Base-by-base conservation (phyloP, 306 rosid species). In the Cicer yamashitae region DNA sequence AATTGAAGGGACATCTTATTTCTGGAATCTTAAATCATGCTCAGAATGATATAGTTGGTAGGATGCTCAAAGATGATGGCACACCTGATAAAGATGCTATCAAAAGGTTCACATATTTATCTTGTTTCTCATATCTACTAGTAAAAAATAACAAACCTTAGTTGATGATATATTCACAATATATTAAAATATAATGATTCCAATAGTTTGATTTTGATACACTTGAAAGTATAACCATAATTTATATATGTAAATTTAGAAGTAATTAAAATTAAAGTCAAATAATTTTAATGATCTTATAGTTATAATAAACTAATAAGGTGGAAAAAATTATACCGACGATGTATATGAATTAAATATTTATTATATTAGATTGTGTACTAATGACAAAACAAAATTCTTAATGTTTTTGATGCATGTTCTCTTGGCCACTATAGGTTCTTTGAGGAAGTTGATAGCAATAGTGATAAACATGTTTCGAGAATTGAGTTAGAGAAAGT, bases 21-120 rank as follows among this genome's bases (percentile, higher is more conserved):
- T 83, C 84, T 39, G 82, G 61, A 75, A 74, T 85, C 50, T 67
- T 85, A 54, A 79, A 5, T 30, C 84, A 82, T 85, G 80, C 67
- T 71, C 82, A 85, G 17, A 75, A 46, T 57, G 82, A 82, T 53
- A 73, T 75, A 70, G 82, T 75, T 74, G 86, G 82, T 10, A 47
- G 12, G 67, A 44, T 85, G 46, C 65, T 15, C 48, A 15, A 45
- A 0, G 86, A 75, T 44, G 82, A 85, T 30, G 89, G 86, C 34
- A 82, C 78, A 45, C 76, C 82, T 1, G 82, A 85, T 70, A 67
- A 44, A 83, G 2, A 10, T 18, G 77, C 80, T 41, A 79, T 85
- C 30, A 79, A 39, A 79, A 85, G 84, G 86, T 85, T 13, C 8
- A 18, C 66, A 71, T 70, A 8, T 81, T 52, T 48, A 47, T 61